Conservation (phyloP, 208 protist species). For the Crithidia sp. region DNA sequence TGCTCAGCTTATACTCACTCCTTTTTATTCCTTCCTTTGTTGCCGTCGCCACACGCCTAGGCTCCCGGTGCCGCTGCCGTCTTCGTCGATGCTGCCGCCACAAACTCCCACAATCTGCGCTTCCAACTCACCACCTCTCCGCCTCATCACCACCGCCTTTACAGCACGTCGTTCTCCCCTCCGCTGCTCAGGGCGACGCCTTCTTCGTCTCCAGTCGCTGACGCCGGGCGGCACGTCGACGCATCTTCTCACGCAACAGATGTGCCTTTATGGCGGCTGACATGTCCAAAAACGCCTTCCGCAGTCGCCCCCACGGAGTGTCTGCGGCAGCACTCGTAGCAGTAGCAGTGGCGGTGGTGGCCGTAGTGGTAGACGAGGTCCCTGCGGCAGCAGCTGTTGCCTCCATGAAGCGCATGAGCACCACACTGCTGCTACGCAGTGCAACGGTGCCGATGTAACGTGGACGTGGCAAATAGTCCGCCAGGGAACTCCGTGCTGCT, state of each 20-base stretch:
- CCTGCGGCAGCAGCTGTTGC: not conserved
- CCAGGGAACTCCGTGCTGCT: not conserved
- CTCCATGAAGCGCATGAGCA: constrained; percentile 70
- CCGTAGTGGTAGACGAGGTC: no score
- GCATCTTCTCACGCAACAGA: constrained; percentile 56
- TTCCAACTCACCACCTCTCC: no score
- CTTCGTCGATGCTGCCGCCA: no score
- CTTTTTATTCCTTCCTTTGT: no score
- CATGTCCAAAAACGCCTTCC: constrained; percentile 40
- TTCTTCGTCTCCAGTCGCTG: constrained; percentile 50
- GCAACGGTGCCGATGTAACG: constrained; percentile 72
- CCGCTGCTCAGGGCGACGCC: not conserved
- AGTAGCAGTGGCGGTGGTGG: not conserved
- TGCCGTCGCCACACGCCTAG: no score
- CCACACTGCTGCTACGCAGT: constrained; percentile 76
- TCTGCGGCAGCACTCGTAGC: not conserved
- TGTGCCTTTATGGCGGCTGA: constrained; percentile 51
- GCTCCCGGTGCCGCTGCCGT: no score
- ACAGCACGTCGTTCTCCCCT: not conserved
- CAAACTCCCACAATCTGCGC: no score
- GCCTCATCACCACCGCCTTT: no score
- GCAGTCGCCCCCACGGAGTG: constrained; percentile 8
- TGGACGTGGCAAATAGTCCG: constrained; percentile 46
- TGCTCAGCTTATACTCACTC: not conserved
- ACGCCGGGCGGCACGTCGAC: constrained; percentile 61